Percentiles rank a stretch among this genome's conserved stretches.
These are phyloP conservation scores for Lentinula sp. DNA, from an alignment of 768 basidiomycete species.

Conservation along the genomic window DNA sequence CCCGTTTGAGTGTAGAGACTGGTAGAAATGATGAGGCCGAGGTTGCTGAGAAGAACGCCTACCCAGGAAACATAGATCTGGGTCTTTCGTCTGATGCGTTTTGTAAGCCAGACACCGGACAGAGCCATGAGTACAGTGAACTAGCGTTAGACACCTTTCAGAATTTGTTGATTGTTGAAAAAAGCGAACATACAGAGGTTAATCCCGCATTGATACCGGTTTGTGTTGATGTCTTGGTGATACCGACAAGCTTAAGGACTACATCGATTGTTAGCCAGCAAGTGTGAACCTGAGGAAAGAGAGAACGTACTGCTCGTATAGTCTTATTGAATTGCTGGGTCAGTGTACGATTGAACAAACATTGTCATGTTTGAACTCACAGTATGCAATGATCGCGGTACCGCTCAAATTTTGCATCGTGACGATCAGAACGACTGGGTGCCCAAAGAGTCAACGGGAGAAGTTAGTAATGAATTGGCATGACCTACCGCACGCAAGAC, in stretches of 20 bases:
- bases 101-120: slow-evolving; percentile 3
- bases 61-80: slow-evolving; percentile 1
- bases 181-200: not conserved
- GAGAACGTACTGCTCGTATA: slow-evolving; percentile 1
- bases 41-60: slow-evolving; percentile 4
- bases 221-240: not conserved
- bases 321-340: not conserved
- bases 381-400: slow-evolving; percentile 6
- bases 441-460: not conserved
- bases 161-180: not conserved
- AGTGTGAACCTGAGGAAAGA: not conserved
- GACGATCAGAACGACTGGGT: slow-evolving; percentile 1
- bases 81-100: slow-evolving; percentile 1
- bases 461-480: not conserved
- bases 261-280: not conserved
- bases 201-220: slow-evolving; percentile 7
- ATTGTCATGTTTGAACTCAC: not conserved
- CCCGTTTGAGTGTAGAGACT: not conserved
- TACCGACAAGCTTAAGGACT: slow-evolving; percentile 7
- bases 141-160: not conserved
- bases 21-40: slow-evolving; percentile 3
- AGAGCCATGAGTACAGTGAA: slow-evolving; percentile 7
- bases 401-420: slow-evolving; percentile 6
- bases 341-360: not conserved
- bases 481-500: slow-evolving; percentile 4